Evolutionary conservation across 1,284 basidiomycete species (phyloP).

Genomic region (Irpex rosettiformis): DNA sequence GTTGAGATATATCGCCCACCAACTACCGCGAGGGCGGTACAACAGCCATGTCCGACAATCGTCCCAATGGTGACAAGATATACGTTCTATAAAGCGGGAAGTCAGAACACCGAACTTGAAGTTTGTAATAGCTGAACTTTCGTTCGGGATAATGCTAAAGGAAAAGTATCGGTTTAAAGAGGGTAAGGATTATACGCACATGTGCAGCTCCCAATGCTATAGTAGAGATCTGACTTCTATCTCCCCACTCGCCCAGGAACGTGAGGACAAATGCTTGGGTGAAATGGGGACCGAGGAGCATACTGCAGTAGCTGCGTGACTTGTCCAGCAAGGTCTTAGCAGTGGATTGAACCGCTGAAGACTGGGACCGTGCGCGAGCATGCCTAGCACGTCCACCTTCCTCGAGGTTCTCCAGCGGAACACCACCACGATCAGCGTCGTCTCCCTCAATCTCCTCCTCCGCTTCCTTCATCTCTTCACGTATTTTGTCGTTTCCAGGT

Average conservation of each 20-base stretch:
- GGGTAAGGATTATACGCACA: slow-evolving; percentile 47
- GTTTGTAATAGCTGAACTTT: background rate
- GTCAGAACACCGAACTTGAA: slow-evolving; percentile 7
- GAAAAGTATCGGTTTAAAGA: background rate
- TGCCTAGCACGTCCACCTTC: slow-evolving; percentile 38
- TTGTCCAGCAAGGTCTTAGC: slow-evolving; percentile 53
- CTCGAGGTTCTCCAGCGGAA: slow-evolving; percentile 64
- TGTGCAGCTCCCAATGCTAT: slow-evolving; percentile 96
- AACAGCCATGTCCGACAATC: slow-evolving; percentile 83
- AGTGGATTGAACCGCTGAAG: slow-evolving; percentile 10
- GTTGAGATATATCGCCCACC: slow-evolving; percentile 90
- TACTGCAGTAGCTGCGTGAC: slow-evolving; percentile 76
- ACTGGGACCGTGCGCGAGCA: slow-evolving; percentile 17
- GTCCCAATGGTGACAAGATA: slow-evolving; percentile 88
- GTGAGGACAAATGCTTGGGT: slow-evolving; percentile 95
- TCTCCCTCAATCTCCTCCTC: slow-evolving; percentile 85
- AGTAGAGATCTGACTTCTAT: slow-evolving; percentile 95
- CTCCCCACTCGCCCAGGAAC: slow-evolving; percentile 98
- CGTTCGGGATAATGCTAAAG: no score
- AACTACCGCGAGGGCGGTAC: slow-evolving; percentile 87
- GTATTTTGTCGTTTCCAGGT: slow-evolving; percentile 73
- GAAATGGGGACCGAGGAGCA: slow-evolving; percentile 90
- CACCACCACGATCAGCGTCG: slow-evolving; percentile 47
- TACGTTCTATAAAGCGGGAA: slow-evolving; percentile 47
- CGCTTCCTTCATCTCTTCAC: slow-evolving; percentile 91